These are phyloP conservation scores for Globisporangium okanoganense DNA, from an alignment of 352 stramenopile genomes.

Conservation along the genomic window DNA sequence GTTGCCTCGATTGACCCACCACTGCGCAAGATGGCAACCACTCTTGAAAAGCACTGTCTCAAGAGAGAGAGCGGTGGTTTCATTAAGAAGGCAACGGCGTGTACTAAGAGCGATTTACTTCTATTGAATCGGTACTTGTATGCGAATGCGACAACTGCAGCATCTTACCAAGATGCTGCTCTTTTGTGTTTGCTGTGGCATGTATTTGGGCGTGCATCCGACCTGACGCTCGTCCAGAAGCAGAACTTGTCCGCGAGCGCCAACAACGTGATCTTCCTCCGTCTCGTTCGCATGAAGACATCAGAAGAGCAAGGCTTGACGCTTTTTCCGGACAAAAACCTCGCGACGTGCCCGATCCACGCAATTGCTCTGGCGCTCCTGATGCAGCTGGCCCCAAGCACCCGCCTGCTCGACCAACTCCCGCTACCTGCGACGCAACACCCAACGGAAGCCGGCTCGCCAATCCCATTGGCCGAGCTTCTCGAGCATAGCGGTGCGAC, in stretches of 20 bases:
- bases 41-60: slow-evolving; percentile 7
- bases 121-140: slow-evolving; percentile 23
- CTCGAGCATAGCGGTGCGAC: background rate
- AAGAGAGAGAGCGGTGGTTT: slow-evolving; percentile 19
- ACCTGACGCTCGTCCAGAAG: slow-evolving; percentile 19
- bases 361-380: background rate
- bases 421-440: too few species aligned
- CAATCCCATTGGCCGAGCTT: too few species aligned
- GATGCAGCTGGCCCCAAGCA: background rate
- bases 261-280: slow-evolving; percentile 12
- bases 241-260: slow-evolving; percentile 11
- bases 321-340: background rate
- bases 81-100: slow-evolving; percentile 29
- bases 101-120: slow-evolving; percentile 23
- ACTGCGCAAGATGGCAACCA: background rate
- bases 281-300: background rate
- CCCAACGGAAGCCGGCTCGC: background rate
- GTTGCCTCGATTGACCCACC: background rate
- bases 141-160: slow-evolving; percentile 3
- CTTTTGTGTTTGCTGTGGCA: slow-evolving; percentile 31
- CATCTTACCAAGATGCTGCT: slow-evolving; percentile 30
- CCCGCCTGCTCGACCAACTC: background rate
- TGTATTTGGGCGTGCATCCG: slow-evolving; percentile 27
- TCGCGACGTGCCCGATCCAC: background rate
- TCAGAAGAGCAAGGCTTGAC: background rate